Evolutionary conservation across 305 asterid genomes (phyloP).

Genomic region (Solanum hybrid): DNA sequence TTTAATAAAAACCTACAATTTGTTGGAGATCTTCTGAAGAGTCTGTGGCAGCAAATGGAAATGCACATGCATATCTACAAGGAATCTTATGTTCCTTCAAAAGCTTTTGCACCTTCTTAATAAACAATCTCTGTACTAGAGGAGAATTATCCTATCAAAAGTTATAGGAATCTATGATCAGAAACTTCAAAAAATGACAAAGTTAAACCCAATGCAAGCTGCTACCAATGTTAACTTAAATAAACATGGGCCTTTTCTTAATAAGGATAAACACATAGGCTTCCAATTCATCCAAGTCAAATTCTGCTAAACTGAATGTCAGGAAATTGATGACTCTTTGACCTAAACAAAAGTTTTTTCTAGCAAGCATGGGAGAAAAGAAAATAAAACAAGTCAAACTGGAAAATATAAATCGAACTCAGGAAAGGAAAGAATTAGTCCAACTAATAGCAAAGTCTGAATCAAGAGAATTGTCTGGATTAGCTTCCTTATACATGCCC

Average conservation of each 20-base stretch:
- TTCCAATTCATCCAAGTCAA: background rate
- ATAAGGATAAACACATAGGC: background rate
- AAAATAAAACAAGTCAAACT: background rate
- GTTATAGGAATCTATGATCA: background rate
- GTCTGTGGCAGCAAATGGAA: conserved; percentile 50
- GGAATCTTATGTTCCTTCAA: conserved; percentile 47
- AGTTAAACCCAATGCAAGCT: background rate
- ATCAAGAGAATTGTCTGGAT: background rate
- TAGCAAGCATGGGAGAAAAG: background rate
- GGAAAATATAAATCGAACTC: background rate
- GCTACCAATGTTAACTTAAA: background rate
- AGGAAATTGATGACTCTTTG: background rate
- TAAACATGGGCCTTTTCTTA: background rate
- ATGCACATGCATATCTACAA: conserved; percentile 82
- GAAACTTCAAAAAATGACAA: background rate
- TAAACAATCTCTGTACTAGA: conserved; percentile 46
- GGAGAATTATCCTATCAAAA: conserved; percentile 55
- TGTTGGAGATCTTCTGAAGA: conserved; percentile 40
- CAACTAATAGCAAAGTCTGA: background rate
- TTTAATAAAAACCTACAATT: conserved; percentile 41
- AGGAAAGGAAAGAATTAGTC: background rate
- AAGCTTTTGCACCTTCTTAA: conserved; percentile 55
- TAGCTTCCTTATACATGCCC: background rate
- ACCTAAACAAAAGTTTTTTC: background rate
- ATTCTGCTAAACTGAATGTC: background rate